Evolutionary conservation across 805 yeast genomes (phyloP), one percentile per base, ranked within the genome.

Genomic region (Hanseniaspora thailandica): DNA sequence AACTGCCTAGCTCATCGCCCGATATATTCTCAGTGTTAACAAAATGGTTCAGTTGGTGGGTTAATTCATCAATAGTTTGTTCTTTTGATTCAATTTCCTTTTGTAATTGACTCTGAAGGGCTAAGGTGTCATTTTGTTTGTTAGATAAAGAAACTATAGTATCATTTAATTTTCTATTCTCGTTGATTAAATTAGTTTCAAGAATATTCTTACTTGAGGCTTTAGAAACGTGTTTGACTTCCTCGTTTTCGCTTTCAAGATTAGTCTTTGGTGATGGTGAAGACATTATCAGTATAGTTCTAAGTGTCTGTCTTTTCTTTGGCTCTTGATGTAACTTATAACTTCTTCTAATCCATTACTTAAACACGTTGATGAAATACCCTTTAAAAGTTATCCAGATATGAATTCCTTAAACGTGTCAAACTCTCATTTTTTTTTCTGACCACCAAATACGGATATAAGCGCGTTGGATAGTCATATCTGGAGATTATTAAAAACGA

Each of bases 91-190:
- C 33, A n/a, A 50, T 12, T 8, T 23, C 22, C 1, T 17, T 23
- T 4, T 34, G n/a, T 20, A 50, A 13, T n/a, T 50, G 36, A 5
- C 26, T 22, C 13, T 50, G 54, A 2, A 28, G 10, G 3, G 28
- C 19, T 8, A 43, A 9, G 8, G 43, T 22, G 10, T 50, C 54
- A 25, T 50, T 31, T 23, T 50, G 54, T 44, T 50, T 50, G 25
- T 50, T 50, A 15, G 38, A 43, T 22, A 50, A 33, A 20, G 47
- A 34, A 6, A 50, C 43, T 6, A 50, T 34, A 3, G 38, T 45
- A n/a, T 50, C 47, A 35, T 50, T 50, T 3, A 50, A 17, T 10
- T 23, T 26, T 35, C 54, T 50, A 23, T 50, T 50, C 4, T 45
- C 28, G 9, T 43, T 35, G 4, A 50, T 43, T n/a, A 50, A 34